Evolutionary conservation across 257 asterid species (phyloP).

Genomic region (Solanum clarkiae): DNA sequence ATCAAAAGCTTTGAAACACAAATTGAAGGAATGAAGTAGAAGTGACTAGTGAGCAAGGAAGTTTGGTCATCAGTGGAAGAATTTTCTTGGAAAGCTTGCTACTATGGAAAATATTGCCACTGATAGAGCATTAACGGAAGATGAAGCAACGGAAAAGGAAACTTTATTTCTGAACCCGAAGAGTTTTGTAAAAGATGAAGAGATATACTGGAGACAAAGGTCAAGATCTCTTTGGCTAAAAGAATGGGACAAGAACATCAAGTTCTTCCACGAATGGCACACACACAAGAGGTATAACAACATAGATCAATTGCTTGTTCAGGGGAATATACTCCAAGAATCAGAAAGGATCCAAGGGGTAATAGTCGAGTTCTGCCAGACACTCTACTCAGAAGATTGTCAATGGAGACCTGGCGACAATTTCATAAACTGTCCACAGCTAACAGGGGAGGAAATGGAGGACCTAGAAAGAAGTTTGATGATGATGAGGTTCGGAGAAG

Average conservation of each 20-base stretch:
- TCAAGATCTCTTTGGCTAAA: not conserved
- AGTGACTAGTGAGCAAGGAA: not conserved
- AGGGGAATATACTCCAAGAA: not conserved
- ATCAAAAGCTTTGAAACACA: not conserved
- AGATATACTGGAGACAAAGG: not conserved
- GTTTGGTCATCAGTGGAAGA: not conserved
- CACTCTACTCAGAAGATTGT: too few relatives aligned
- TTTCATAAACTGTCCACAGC: not conserved
- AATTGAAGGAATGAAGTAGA: not conserved
- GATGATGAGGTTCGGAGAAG: not conserved
- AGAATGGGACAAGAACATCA: not conserved
- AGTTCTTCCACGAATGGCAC: not conserved
- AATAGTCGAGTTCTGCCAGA: not conserved
- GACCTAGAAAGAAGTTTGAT: not conserved
- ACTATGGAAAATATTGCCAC: not conserved
- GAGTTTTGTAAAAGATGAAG: not conserved
- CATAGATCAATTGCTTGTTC: not conserved
- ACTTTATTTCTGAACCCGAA: not conserved
- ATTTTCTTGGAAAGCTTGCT: not conserved
- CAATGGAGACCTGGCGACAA: not conserved
- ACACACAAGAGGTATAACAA: not conserved
- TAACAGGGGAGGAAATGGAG: not conserved
- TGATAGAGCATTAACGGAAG: not conserved
- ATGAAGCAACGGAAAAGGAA: not conserved
- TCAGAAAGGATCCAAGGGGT: not conserved